Conservation (phyloP, 2,329 filamentous ascomycete species). For the Coniella lustricola region DNA sequence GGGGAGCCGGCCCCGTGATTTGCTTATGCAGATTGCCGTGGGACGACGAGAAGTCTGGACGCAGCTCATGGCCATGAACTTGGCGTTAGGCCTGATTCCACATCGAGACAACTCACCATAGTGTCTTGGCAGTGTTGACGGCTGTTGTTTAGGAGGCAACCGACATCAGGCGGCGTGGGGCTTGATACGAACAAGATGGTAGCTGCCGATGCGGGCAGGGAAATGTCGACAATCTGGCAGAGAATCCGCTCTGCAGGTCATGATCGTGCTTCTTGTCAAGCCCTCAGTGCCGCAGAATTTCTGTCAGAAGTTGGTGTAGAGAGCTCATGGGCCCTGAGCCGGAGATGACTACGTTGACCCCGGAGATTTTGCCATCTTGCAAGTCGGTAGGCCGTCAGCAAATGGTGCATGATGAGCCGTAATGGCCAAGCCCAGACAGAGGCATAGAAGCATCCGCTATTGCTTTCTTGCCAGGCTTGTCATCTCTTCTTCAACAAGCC, state of each 20-base stretch:
- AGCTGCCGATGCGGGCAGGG: neutral
- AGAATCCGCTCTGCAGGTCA: neutral
- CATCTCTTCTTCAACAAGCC: neutral
- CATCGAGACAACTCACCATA: too few relatives aligned
- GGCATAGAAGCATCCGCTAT: neutral
- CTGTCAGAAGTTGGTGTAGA: neutral
- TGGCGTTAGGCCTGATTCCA: too few relatives aligned
- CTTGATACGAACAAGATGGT: neutral
- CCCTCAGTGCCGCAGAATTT: neutral
- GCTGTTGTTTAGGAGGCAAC: too few relatives aligned
- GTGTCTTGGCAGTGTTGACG: too few relatives aligned
- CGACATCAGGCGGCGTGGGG: neutral
- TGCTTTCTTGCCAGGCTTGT: too few relatives aligned
- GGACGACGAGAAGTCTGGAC: too few relatives aligned
- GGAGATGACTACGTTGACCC: constrained; percentile 13
- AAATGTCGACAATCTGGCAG: neutral
- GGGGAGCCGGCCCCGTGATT: too few relatives aligned
- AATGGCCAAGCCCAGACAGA: neutral
- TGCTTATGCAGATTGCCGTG: too few relatives aligned
- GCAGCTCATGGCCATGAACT: too few relatives aligned
- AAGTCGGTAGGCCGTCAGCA: constrained; percentile 4
- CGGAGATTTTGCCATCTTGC: constrained; percentile 11
- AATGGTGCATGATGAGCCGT: too few relatives aligned
- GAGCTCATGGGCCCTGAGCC: constrained; percentile 8
- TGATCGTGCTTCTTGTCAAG: neutral